A percentile compares a stretch with the other conserved stretches of the same genome.
Conservation (phyloP, 176 grass and related monocot species). For the Zoysia pacifica region DNA sequence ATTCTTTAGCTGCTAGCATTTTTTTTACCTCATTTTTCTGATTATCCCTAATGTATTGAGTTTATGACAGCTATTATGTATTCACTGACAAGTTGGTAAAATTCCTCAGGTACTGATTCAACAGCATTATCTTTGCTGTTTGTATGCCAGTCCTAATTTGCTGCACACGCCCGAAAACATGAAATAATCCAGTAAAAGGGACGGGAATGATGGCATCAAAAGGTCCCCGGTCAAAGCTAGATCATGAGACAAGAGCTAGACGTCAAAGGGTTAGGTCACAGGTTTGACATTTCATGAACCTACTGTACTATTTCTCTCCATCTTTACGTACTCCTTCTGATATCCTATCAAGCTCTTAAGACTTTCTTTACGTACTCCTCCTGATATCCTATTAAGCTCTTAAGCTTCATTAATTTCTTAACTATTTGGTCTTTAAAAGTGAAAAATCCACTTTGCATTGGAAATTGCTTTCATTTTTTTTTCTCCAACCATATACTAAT, state of each 20-base stretch:
- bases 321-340: slow-evolving; percentile 6
- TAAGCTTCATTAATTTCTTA: neutral
- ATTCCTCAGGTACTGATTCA: slow-evolving; percentile 26
- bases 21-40: neutral
- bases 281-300: slow-evolving; percentile 36
- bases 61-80: neutral
- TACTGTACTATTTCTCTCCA: slow-evolving; percentile 14
- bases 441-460: neutral
- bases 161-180: slow-evolving; percentile 30
- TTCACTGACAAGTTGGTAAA: neutral
- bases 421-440: neutral
- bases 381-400: neutral
- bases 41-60: neutral
- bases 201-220: slow-evolving; percentile 88
- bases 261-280: slow-evolving; percentile 83
- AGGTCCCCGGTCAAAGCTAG: slow-evolving; percentile 85
- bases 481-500: too few species aligned
- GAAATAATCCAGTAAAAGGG: slow-evolving; percentile 34
- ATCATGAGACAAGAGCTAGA: slow-evolving; percentile 91
- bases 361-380: too few species aligned
- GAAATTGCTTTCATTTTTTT: neutral
- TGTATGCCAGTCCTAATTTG: slow-evolving; percentile 20
- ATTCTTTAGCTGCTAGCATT: too few species aligned
- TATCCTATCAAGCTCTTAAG: neutral
- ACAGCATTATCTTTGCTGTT: slow-evolving; percentile 2